phyloP scores from a whole-genome alignment of 177 flowering plant species.

The Vitis hybrid region DNA sequence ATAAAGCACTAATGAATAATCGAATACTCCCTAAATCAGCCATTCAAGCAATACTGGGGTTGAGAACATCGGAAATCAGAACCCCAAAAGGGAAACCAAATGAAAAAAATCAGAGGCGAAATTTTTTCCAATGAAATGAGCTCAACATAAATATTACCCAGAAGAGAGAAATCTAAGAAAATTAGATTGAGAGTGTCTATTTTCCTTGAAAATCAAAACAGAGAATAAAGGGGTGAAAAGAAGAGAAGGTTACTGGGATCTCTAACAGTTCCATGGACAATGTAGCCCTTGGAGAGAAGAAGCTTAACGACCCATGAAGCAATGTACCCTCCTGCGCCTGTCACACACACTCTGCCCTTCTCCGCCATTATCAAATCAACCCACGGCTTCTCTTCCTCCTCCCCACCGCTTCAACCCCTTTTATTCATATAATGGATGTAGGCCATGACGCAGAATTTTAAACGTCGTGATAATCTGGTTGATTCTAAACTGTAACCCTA shows the following conservation, averaged over 20 bases:
- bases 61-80: too few species aligned
- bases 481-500: too few species aligned
- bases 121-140: background rate
- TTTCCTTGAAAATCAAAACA: background rate
- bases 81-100: background rate
- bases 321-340: slow-evolving; percentile 68
- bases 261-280: slow-evolving; percentile 66
- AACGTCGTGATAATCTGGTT: too few species aligned
- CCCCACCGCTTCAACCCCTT: background rate
- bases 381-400: slow-evolving; percentile 1
- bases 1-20: too few species aligned
- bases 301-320: slow-evolving; percentile 63
- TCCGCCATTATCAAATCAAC: slow-evolving; percentile 5
- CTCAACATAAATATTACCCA: too few species aligned
- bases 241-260: slow-evolving; percentile 36
- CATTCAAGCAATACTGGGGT: too few species aligned
- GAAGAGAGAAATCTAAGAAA: background rate
- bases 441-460: too few species aligned
- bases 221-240: background rate
- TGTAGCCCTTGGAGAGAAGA: slow-evolving; percentile 53
- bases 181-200: too few species aligned
- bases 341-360: slow-evolving; percentile 55
- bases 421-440: too few species aligned
- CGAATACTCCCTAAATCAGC: too few species aligned
- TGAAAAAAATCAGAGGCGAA: background rate